Percentiles rank a stretch among this genome's conserved stretches.
Conservation (phyloP, 2,329 filamentous ascomycete genomes). For the Cladobotryum protrusum region DNA sequence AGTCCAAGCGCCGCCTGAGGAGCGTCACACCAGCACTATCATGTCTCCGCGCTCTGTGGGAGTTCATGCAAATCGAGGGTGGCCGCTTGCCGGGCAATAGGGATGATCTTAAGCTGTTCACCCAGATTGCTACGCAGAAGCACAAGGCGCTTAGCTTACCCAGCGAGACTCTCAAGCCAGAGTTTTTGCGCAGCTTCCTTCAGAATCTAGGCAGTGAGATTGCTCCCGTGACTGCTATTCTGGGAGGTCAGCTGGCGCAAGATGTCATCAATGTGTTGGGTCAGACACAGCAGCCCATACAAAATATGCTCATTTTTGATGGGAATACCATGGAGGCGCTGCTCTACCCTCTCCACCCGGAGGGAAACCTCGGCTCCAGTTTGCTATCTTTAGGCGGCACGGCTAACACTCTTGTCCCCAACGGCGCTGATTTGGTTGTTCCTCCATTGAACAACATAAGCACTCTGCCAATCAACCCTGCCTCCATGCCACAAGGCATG, state of each 20-base stretch:
- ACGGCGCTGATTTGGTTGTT: constrained; percentile 20
- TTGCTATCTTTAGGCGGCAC: constrained; percentile 32
- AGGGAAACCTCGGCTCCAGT: constrained; percentile 46
- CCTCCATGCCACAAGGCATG: background rate
- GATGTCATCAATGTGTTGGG: constrained; percentile 96
- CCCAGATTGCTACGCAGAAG: constrained; percentile 67
- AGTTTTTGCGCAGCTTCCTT: constrained; percentile 76
- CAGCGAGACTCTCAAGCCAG: constrained; percentile 57
- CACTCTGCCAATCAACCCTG: no score
- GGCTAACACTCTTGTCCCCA: constrained; percentile 16
- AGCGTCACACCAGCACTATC: constrained; percentile 79
- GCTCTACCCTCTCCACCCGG: constrained; percentile 76
- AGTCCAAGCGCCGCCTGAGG: constrained; percentile 60
- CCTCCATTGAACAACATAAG: background rate
- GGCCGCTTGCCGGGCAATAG: constrained; percentile 50
- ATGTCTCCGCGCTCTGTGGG: constrained; percentile 85
- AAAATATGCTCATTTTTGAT: constrained; percentile 91
- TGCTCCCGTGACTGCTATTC: constrained; percentile 77
- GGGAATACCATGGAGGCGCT: constrained; percentile 72
- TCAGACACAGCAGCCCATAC: constrained; percentile 85
- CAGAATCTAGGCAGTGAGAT: constrained; percentile 82
- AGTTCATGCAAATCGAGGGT: constrained; percentile 55
- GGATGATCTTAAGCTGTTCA: constrained; percentile 70
- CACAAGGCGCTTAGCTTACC: constrained; percentile 70
- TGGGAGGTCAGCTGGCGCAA: constrained; percentile 87